Evolutionary conservation across 148 eudicot species (phyloP).

Genomic region (Nyssa sinensis): DNA sequence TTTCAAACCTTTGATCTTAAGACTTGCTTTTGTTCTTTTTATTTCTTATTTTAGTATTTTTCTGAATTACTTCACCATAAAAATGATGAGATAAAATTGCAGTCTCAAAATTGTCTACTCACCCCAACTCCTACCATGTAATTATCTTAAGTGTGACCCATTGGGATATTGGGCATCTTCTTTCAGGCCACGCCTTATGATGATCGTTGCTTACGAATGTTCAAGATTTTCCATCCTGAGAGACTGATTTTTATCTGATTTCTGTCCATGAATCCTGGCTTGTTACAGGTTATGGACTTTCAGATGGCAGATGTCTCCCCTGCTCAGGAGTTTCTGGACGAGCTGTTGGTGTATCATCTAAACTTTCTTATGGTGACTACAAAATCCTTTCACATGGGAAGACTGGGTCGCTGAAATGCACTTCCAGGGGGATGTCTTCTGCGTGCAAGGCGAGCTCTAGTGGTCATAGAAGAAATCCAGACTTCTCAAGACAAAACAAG

Average conservation of each 20-base stretch:
- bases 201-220: background rate
- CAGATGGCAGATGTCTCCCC: conserved; percentile 58
- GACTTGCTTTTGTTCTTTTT: background rate
- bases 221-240: background rate
- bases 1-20: background rate
- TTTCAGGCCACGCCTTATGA: background rate
- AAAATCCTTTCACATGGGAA: conserved; percentile 32
- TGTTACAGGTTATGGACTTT: conserved; percentile 55
- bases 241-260: background rate
- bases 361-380: conserved; percentile 30
- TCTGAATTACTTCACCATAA: background rate
- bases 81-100: background rate
- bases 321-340: conserved; percentile 59
- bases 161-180: background rate
- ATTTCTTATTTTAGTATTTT: background rate
- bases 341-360: conserved; percentile 35
- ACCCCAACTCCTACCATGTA: background rate
- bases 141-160: background rate
- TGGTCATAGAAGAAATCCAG: conserved; percentile 69
- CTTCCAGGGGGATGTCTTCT: conserved; percentile 38
- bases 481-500: conserved; percentile 67
- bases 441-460: conserved; percentile 62
- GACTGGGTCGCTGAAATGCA: conserved; percentile 29
- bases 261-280: background rate
- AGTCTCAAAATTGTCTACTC: background rate